Evolutionary conservation across 148 eudicot genomes (phyloP).

Genomic region (Pharnaceum exiguum): DNA sequence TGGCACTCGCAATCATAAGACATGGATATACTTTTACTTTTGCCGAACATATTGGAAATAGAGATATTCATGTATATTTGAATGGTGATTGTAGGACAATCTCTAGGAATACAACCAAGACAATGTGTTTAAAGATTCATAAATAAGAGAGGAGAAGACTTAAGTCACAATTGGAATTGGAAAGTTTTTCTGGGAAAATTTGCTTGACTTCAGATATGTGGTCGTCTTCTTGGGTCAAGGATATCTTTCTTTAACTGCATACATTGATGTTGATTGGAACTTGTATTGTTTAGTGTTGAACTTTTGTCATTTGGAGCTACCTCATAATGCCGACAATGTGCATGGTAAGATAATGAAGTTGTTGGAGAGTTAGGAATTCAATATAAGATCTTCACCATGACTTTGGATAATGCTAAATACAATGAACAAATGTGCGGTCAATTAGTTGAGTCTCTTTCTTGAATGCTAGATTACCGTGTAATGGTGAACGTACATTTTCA

Average conservation of each 20-base stretch:
- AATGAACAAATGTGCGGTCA: background rate
- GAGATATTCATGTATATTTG: background rate
- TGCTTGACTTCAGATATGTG: too few species aligned
- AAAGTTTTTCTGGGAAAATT: too few species aligned
- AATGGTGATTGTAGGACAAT: background rate
- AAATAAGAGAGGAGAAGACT: background rate
- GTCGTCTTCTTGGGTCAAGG: background rate
- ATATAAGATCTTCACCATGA: background rate
- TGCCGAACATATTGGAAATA: background rate
- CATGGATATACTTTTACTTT: background rate
- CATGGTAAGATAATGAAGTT: too few species aligned
- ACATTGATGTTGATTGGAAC: too few species aligned
- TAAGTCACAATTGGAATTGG: too few species aligned
- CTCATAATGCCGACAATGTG: too few species aligned
- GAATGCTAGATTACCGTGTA: background rate
- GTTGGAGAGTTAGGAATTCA: background rate
- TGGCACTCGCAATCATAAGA: background rate
- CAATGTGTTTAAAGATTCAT: background rate
- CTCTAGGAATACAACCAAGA: background rate
- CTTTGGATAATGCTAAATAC: slow-evolving; percentile 4
- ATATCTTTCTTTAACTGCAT: background rate
- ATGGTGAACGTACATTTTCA: slow-evolving; percentile 2
- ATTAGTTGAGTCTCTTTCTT: background rate
- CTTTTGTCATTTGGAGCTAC: too few species aligned
- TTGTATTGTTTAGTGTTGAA: too few species aligned